These are phyloP conservation scores for Aspergillus carlsbadensis DNA, from an alignment of 495 filamentous ascomycete genomes.

Conservation along the genomic window DNA sequence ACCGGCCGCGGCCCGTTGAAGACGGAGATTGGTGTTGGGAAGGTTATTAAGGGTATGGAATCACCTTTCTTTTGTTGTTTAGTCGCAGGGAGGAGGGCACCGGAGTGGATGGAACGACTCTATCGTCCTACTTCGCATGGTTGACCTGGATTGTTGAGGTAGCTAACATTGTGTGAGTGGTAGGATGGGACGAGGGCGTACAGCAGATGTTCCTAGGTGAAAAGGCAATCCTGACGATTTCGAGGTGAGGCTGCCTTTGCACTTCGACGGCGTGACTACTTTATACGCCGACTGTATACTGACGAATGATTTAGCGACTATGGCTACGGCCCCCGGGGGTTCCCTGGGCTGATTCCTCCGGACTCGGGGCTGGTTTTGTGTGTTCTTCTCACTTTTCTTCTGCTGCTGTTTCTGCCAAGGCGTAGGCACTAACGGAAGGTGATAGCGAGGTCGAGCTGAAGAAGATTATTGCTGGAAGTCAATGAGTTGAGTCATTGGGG, in stretches of 20 bases:
- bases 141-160: background rate
- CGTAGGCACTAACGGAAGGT: background rate
- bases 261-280: no score
- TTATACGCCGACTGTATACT: no score
- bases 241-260: background rate
- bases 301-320: background rate
- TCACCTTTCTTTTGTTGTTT: background rate
- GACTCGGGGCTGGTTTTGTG: conserved; percentile 6
- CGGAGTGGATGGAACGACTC: no score
- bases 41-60: background rate
- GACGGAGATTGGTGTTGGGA: conserved; percentile 6
- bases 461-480: background rate
- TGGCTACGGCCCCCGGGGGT: background rate
- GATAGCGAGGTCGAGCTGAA: conserved; percentile 2
- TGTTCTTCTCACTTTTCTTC: background rate
- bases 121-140: no score
- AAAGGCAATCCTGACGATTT: conserved; percentile 7
- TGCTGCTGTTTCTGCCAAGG: background rate
- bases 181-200: conserved; percentile 9
- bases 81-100: no score
- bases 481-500: background rate
- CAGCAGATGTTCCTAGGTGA: conserved; percentile 3
- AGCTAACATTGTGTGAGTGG: background rate
- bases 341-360: conserved; percentile 5
- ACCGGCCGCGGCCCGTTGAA: conserved; percentile 1